Base-by-base conservation (phyloP, 352 stramenopile genomes). In the Globisporangium lucens region DNA sequence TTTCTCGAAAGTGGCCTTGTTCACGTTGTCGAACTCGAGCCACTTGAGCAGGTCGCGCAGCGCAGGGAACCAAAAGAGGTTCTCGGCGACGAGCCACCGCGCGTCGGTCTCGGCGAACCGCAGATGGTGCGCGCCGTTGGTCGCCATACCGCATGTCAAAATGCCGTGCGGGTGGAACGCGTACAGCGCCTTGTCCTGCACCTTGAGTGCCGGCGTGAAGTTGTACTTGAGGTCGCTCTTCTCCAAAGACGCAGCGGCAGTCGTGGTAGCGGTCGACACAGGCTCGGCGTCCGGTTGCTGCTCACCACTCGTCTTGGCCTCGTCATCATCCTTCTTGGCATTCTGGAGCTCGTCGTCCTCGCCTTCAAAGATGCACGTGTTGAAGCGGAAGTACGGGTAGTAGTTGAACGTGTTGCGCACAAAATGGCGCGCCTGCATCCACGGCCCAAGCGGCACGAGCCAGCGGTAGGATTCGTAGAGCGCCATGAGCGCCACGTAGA, bases 151-250 rank as follows among this genome's bases (percentile, higher is more conserved):
- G 58, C 74, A 83, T 4, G 78, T 80, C 22, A 91, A 63, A 20
- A 90, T 75, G 33, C 85, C 85, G 52, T 92, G 85, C 29, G 85
- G 83, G 55, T 94, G 83, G 67, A 89, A 91, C 15, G 76, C 74
- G 29, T 86, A 79, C 43, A 91, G 53, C 36, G 82, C 66, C 24
- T 73, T 77, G 57, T 87, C 80, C 22, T 83, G 73, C 3, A 67
- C 27, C 24, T 71, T 51, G 17, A 80, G 73, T 61, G 87, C 75
- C 4, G 72, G 56, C n/a, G 77, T 77, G 41, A 67, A 67, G 38
- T 57, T 67, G 60, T 71, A 67, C 52, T 20, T 24, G 7, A 69
- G 24, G 51, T 36, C 43, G 41, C 43, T 53, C 13, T 55, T 43
- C n/a, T 59, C 60, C 35, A 52, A 27, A 47, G 33, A 8, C 2